Evolutionary conservation across 192 early-diverging fungal species (phyloP), one percentile per base, ranked within the genome.

Genomic region (Podila clonocystis): DNA sequence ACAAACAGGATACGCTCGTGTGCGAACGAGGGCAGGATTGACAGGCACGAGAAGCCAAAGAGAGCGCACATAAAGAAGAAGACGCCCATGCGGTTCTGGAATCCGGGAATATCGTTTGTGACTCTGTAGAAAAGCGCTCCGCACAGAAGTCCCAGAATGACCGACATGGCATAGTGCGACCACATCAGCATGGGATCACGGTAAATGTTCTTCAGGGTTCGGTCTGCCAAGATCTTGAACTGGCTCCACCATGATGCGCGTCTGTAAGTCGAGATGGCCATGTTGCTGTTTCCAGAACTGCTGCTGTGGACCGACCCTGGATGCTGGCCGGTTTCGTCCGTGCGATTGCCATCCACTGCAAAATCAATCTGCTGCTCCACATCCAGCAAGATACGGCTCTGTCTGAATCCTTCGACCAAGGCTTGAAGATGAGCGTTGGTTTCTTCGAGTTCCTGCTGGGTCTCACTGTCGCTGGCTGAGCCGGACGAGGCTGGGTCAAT

Each of bases 121-220:
- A 92, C 83, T 4, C 90, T 79, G 74, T 84, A 93, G 65, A 87
- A 92, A 29, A 92, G 75, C 3, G 88, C 66, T 17, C 92, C 91
- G 50, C 86, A 88, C 31, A 86, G 63, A 5, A 80, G 58, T 38
- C 77, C 77, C 66, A 80, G 20, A 31, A 80, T 58, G 57, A 80
- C 66, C n/a, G 67, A 73, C 66, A 73, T 67, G 22, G 64, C 67
- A 22, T 68, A 73, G 58, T 80, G 70, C 2, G 65, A 61, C 26
- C 72, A 50, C 77, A 80, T 68, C 52, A 73, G 17, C 70, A 68
- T 67, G 8, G 65, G 65, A 55, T 80, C 71, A 2, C 77, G 77
- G 34, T 93, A 91, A 1, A 96, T 82, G 78, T 95, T 95, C 80
- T 94, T 93, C 73, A 95, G 87, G 9, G 93, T 93, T 33, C 95